phyloP scores from a whole-genome alignment of 1,284 basidiomycete species.

The Malassezia nana region DNA sequence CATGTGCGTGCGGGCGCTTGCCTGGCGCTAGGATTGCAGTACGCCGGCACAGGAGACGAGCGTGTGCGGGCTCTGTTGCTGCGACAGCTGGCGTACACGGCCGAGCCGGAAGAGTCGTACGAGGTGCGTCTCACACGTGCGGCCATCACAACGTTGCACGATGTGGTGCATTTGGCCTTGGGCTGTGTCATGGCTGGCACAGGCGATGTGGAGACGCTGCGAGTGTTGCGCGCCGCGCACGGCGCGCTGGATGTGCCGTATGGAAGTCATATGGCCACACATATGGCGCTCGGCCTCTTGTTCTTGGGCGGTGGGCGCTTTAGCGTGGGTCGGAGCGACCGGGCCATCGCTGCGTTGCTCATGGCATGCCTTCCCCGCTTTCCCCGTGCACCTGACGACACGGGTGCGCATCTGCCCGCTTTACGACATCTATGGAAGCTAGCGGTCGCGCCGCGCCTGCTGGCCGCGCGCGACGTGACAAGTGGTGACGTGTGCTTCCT shows the following conservation, averaged over 20 bases:
- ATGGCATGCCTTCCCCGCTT: constrained; percentile 64
- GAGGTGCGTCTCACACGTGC: constrained; percentile 51
- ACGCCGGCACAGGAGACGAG: constrained; percentile 58
- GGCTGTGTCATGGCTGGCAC: constrained; percentile 92
- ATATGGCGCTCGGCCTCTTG: constrained; percentile 80
- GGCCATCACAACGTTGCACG: constrained; percentile 80
- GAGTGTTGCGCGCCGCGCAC: constrained; percentile 78
- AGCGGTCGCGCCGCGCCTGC: constrained; percentile 82
- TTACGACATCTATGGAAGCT: constrained; percentile 90
- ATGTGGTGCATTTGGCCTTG: constrained; percentile 71
- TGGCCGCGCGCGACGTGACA: constrained; percentile 60
- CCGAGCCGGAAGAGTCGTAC: constrained; percentile 2
- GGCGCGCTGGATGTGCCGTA: constrained; percentile 65
- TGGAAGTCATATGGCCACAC: constrained; percentile 78
- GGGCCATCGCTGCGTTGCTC: constrained; percentile 78
- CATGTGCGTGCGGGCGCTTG: constrained; percentile 62
- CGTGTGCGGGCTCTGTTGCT: constrained; percentile 75
- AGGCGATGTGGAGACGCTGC: constrained; percentile 79
- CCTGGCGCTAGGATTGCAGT: constrained; percentile 83
- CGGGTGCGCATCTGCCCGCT: constrained; percentile 82
- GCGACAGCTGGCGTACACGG: constrained; percentile 55
- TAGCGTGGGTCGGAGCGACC: constrained; percentile 81
- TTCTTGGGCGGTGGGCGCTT: constrained; percentile 89
- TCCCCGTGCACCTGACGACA: constrained; percentile 67
- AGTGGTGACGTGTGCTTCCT: constrained; percentile 27